Conservation (phyloP, 2,329 filamentous ascomycete species). For the Piedraia hortae region DNA sequence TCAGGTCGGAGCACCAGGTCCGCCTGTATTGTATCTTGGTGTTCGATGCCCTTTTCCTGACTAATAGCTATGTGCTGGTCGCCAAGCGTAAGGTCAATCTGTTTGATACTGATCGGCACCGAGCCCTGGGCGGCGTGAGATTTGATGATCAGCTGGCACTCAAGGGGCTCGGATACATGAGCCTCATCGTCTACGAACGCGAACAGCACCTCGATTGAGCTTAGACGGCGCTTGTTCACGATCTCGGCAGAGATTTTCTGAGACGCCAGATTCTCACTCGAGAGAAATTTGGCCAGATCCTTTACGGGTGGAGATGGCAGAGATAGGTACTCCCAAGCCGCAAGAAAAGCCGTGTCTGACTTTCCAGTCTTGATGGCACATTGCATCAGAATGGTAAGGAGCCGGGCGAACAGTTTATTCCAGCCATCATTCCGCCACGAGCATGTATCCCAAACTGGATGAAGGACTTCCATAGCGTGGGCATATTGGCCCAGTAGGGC, state of each 20-base stretch:
- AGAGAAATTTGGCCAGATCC: too few species aligned
- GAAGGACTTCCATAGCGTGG: conserved; percentile 24
- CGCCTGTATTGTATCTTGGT: conserved; percentile 10
- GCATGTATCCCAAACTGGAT: conserved; percentile 26
- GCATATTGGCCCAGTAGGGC: conserved; percentile 22
- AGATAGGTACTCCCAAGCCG: conserved; percentile 28
- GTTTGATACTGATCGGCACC: conserved; percentile 4
- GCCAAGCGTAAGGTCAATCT: conserved; percentile 1
- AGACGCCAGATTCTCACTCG: too few species aligned
- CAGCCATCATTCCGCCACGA: conserved; percentile 33
- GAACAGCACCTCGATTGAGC: conserved; percentile 22
- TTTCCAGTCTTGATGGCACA: conserved; percentile 19
- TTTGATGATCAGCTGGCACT: conserved; percentile 26
- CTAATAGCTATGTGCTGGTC: conserved; percentile 1
- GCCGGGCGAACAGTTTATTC: conserved; percentile 27
- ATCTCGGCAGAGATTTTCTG: conserved; percentile 4
- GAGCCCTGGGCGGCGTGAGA: conserved; percentile 19
- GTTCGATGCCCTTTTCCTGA: not conserved
- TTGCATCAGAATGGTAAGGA: conserved; percentile 26
- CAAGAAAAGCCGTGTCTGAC: conserved; percentile 21
- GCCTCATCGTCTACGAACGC: conserved; percentile 26
- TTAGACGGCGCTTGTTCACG: conserved; percentile 5
- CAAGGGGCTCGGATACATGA: conserved; percentile 30
- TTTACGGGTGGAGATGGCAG: too few species aligned
- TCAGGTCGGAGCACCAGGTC: conserved; percentile 40